Percentiles rank a stretch among this genome's conserved stretches.
phyloP scores from a whole-genome alignment of 2,329 filamentous ascomycete species.

The Aspergillus eucalypticola region DNA sequence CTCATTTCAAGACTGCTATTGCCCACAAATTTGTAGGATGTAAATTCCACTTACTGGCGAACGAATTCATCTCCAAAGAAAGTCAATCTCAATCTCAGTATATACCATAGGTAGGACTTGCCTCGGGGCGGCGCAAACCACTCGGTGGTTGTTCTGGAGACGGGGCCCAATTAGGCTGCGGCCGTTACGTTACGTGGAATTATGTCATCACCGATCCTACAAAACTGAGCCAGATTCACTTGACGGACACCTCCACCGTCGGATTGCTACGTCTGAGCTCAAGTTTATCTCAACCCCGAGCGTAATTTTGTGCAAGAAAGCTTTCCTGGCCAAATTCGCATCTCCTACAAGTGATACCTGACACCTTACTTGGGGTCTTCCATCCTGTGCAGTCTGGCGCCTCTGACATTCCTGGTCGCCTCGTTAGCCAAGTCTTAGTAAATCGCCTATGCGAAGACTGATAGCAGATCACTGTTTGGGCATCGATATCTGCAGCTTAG shows the following conservation, averaged over 20 bases:
- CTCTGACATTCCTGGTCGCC: conserved; percentile 16
- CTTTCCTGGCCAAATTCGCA: conserved; percentile 5
- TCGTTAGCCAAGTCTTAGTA: conserved; percentile 15
- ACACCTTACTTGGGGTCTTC: background rate
- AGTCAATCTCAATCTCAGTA: no score
- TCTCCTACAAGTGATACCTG: background rate
- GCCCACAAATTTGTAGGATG: no score
- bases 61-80: no score
- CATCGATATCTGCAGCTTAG: conserved; percentile 22
- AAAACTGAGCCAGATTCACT: conserved; percentile 18
- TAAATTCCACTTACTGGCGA: no score
- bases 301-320: conserved; percentile 11
- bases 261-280: conserved; percentile 23
- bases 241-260: conserved; percentile 18
- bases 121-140: no score
- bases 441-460: conserved; percentile 30
- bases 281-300: conserved; percentile 12
- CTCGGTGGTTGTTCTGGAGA: conserved; percentile 6
- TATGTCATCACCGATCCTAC: conserved; percentile 30
- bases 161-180: conserved; percentile 22
- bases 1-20: no score
- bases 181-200: conserved; percentile 30
- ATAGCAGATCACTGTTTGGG: conserved; percentile 27
- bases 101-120: no score
- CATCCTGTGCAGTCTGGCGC: conserved; percentile 4